These are phyloP conservation scores for Penicillium daleae DNA, from an alignment of 495 filamentous ascomycete genomes.

Conservation along the genomic window DNA sequence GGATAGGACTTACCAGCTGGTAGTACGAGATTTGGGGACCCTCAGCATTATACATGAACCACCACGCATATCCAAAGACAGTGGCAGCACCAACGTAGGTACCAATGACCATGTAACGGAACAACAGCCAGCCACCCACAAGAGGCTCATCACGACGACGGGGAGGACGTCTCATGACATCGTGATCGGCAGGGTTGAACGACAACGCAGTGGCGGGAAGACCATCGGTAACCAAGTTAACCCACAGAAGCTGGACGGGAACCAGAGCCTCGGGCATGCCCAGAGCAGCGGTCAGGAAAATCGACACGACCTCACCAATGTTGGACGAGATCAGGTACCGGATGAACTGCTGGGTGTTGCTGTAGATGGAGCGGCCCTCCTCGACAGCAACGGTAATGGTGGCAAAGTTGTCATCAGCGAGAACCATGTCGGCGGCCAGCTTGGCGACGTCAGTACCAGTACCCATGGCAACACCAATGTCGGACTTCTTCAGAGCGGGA, in stretches of 20 bases:
- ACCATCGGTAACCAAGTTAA: conserved; percentile 98
- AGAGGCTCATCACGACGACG: conserved; percentile 90
- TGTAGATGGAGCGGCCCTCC: conserved; percentile 97
- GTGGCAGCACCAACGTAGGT: conserved; percentile 94
- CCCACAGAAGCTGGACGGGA: conserved; percentile 97
- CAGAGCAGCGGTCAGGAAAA: conserved; percentile 94
- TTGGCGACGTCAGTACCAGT: conserved; percentile 97
- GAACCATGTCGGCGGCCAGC: conserved; percentile 97
- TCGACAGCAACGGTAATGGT: conserved; percentile 96
- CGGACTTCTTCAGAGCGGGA: conserved; percentile 95
- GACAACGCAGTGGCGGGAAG: conserved; percentile 94
- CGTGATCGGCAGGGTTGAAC: conserved; percentile 96
- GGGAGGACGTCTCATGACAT: conserved; percentile 92
- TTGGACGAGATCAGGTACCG: conserved; percentile 98
- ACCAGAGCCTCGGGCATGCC: conserved; percentile 99
- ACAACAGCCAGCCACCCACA: conserved; percentile 94
- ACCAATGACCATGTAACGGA: conserved; percentile 96
- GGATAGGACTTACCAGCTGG: conserved; percentile 69
- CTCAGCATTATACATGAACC: conserved; percentile 95
- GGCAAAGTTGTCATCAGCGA: conserved; percentile 98
- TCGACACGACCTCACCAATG: conserved; percentile 99
- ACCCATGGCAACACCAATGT: conserved; percentile 99
- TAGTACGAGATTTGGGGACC: conserved; percentile 93
- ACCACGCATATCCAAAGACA: conserved; percentile 98
- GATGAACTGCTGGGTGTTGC: conserved; percentile 99